A percentile compares a stretch with the other conserved stretches of the same genome.
Evolutionary conservation across 1,284 basidiomycete genomes (phyloP).

Genomic region (Microbotryum violaceum): DNA sequence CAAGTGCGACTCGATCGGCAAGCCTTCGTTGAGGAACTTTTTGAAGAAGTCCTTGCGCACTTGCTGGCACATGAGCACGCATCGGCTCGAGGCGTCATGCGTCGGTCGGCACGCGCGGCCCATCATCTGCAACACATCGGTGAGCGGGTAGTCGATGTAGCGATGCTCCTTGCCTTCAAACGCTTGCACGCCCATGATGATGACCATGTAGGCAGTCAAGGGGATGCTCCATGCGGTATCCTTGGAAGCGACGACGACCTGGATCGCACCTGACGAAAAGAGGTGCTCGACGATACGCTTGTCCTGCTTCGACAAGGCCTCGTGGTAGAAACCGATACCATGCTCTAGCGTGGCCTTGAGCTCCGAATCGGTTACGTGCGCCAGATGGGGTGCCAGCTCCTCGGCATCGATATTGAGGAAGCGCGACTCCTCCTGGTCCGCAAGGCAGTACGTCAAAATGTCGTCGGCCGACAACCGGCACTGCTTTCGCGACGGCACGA

Average conservation of each 20-base stretch:
- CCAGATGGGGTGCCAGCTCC: conserved; percentile 80
- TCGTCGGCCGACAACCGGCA: conserved; percentile 89
- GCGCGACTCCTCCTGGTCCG: conserved; percentile 73
- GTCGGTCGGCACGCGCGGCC: conserved; percentile 83
- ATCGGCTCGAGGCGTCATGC: conserved; percentile 78
- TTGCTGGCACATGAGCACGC: conserved; percentile 93
- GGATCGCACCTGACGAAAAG: conserved; percentile 89
- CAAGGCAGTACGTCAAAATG: conserved; percentile 77
- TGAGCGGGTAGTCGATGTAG: conserved; percentile 94
- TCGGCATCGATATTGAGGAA: conserved; percentile 84
- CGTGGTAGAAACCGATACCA: conserved; percentile 93
- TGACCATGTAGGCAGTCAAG: conserved; percentile 88
- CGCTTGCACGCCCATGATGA: conserved; percentile 95
- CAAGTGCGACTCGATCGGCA: conserved; percentile 94
- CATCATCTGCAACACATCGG: conserved; percentile 98
- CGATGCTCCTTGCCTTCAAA: conserved; percentile 81
- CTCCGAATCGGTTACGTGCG: conserved; percentile 69
- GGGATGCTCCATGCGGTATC: conserved; percentile 95
- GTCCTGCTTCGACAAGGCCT: conserved; percentile 83
- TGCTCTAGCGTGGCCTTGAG: conserved; percentile 76
- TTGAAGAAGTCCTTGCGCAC: conserved; percentile 60
- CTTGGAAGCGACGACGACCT: conserved; percentile 89
- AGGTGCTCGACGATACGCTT: conserved; percentile 88
- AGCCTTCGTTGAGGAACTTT: conserved; percentile 92
- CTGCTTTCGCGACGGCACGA: conserved; percentile 89